These are phyloP conservation scores for Apophysomyces ossiformis DNA, from an alignment of 371 early-diverging fungal species.

Conservation along the genomic window DNA sequence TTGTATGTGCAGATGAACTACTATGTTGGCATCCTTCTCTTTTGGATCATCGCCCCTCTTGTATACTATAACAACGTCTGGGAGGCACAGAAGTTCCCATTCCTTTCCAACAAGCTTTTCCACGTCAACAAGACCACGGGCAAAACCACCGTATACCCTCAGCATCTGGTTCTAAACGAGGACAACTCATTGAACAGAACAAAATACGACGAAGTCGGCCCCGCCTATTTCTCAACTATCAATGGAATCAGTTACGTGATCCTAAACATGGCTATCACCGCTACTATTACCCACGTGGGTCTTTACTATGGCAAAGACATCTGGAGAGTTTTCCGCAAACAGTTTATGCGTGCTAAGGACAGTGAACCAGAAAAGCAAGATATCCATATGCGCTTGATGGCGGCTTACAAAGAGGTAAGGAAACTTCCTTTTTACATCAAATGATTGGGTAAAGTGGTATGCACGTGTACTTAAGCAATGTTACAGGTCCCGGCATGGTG, in stretches of 20 bases:
- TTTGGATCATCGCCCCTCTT: constrained; percentile 36
- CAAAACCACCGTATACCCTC: constrained; percentile 37
- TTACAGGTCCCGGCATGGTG: constrained; percentile 77
- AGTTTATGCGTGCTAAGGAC: constrained; percentile 6
- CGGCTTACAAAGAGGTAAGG: constrained; percentile 41
- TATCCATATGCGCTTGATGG: constrained; percentile 41
- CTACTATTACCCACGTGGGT: constrained; percentile 46
- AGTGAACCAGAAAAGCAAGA: constrained; percentile 16
- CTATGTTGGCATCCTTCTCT: constrained; percentile 31
- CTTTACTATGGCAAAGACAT: constrained; percentile 48
- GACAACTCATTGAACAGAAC: constrained; percentile 34
- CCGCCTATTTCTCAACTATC: constrained; percentile 28
- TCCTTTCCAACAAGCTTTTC: constrained; percentile 34
- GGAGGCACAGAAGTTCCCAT: constrained; percentile 43
- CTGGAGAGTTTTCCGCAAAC: background rate
- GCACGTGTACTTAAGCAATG: constrained; percentile 30
- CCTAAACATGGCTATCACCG: constrained; percentile 42
- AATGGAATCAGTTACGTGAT: constrained; percentile 24
- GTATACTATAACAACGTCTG: constrained; percentile 41
- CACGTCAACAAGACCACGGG: constrained; percentile 19
- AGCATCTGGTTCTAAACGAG: constrained; percentile 31
- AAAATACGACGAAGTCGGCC: constrained; percentile 28
- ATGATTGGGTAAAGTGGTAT: background rate
- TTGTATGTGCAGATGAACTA: constrained; percentile 55
- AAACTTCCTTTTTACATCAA: constrained; percentile 11